These are phyloP conservation scores for Theileria equi DNA, from an alignment of 169 alveolate species.

Conservation along the genomic window DNA sequence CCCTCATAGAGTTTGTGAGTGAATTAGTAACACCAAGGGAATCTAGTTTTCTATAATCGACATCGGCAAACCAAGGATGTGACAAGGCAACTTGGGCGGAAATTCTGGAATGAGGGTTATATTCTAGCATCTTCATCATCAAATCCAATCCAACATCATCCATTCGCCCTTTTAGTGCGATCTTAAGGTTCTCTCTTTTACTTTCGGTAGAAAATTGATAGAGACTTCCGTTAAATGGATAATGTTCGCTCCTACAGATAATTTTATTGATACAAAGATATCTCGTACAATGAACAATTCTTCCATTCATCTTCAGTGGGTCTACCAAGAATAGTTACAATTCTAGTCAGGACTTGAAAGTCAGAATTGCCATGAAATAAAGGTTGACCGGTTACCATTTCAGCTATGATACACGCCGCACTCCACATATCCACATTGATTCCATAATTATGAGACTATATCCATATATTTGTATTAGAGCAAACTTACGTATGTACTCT, in stretches of 20 bases:
- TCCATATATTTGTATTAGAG: neutral
- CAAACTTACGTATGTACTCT: slow-evolving; percentile 21
- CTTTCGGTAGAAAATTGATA: slow-evolving; percentile 58
- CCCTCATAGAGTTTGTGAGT: slow-evolving; percentile 72
- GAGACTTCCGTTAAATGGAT: slow-evolving; percentile 72
- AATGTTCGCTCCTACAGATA: slow-evolving; percentile 61
- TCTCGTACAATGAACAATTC: slow-evolving; percentile 73
- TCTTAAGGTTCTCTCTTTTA: slow-evolving; percentile 66
- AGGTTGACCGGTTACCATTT: slow-evolving; percentile 82
- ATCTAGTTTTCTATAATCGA: slow-evolving; percentile 74
- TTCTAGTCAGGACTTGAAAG: slow-evolving; percentile 77
- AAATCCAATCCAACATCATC: slow-evolving; percentile 83
- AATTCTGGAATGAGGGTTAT: slow-evolving; percentile 91
- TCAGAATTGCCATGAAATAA: slow-evolving; percentile 85
- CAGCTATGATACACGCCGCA: slow-evolving; percentile 87
- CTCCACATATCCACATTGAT: slow-evolving; percentile 84
- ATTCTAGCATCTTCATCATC: slow-evolving; percentile 85
- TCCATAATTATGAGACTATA: slow-evolving; percentile 70
- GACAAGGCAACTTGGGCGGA: slow-evolving; percentile 93
- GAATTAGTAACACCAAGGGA: slow-evolving; percentile 81
- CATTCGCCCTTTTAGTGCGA: slow-evolving; percentile 64
- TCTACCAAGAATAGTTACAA: slow-evolving; percentile 78
- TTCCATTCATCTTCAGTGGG: slow-evolving; percentile 83
- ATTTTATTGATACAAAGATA: neutral
- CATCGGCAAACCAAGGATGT: slow-evolving; percentile 90